phyloP scores from a whole-genome alignment of 805 yeast genomes.

The Metschnikowia shivogae region DNA sequence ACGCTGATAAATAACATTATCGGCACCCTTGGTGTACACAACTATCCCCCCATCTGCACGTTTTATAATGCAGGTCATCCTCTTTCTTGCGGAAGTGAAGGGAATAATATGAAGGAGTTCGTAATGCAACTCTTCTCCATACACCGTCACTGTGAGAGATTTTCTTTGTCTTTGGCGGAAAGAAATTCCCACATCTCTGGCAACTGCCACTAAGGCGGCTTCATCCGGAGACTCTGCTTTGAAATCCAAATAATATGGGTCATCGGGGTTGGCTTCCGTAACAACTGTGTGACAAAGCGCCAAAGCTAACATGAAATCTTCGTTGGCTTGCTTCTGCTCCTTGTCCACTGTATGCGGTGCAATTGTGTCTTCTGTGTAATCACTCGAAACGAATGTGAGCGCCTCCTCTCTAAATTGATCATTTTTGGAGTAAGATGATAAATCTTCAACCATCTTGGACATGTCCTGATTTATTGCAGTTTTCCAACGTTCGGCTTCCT shows the following conservation, averaged over 20 bases:
- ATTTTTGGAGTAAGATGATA: conserved; percentile 32
- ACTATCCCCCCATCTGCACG: conserved; percentile 39
- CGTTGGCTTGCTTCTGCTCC: conserved; percentile 45
- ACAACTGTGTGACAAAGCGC: conserved; percentile 76
- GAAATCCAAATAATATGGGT: conserved; percentile 43
- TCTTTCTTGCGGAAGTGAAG: conserved; percentile 67
- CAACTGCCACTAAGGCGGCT: conserved; percentile 72
- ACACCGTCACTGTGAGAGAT: conserved; percentile 39
- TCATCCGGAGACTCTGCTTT: conserved; percentile 86
- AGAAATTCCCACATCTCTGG: conserved; percentile 67
- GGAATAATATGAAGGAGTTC: conserved; percentile 55
- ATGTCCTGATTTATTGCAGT: conserved; percentile 50
- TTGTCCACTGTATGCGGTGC: conserved; percentile 24
- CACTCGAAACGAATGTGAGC: conserved; percentile 60
- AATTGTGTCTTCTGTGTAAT: conserved; percentile 51
- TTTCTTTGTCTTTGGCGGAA: conserved; percentile 52
- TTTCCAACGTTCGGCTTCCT: conserved; percentile 54
- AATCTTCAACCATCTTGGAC: conserved; percentile 43
- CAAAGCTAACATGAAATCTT: conserved; percentile 57
- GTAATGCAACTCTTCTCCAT: conserved; percentile 44
- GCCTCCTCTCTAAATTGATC: conserved; percentile 43
- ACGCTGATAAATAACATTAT: conserved; percentile 54
- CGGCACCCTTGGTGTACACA: conserved; percentile 70
- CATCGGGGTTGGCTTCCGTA: conserved; percentile 47
- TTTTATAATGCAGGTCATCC: conserved; percentile 71